Conservation (phyloP, 1,139 yeast species). For the Diutina rugosa region DNA sequence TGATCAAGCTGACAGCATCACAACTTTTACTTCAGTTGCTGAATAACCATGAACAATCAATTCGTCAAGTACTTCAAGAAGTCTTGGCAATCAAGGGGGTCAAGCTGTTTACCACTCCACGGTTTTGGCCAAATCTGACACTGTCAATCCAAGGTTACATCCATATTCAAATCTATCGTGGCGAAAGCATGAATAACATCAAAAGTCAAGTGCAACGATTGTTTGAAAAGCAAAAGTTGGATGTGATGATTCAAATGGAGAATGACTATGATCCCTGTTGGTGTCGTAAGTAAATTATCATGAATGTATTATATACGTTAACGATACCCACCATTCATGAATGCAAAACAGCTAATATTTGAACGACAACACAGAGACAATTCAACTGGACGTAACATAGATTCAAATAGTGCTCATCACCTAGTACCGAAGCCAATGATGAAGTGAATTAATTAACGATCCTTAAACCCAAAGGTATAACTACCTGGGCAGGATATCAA, state of each 20-base stretch:
- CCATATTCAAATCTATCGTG: constrained; percentile 57
- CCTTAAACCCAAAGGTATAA: too few relatives aligned
- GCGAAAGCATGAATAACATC: constrained; percentile 51
- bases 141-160: constrained; percentile 40
- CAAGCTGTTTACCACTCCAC: constrained; percentile 72
- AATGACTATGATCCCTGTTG: constrained; percentile 46
- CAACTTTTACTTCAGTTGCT: constrained; percentile 54
- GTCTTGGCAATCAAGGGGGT: constrained; percentile 66
- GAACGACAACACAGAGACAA: too few relatives aligned
- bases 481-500: too few relatives aligned
- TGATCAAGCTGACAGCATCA: constrained; percentile 68
- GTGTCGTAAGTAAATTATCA: constrained; percentile 24
- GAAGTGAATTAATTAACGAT: too few relatives aligned
- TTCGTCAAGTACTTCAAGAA: constrained; percentile 55
- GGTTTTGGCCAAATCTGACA: constrained; percentile 70
- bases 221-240: constrained; percentile 20
- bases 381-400: too few relatives aligned
- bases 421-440: too few relatives aligned
- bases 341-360: too few relatives aligned
- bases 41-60: constrained; percentile 38
- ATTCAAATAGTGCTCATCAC: too few relatives aligned
- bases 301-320: neutral
- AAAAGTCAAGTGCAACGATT: constrained; percentile 48
- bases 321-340: neutral
- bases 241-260: constrained; percentile 50